phyloP scores from a whole-genome alignment of 2,329 filamentous ascomycete genomes.

The Talaromyces sp. region DNA sequence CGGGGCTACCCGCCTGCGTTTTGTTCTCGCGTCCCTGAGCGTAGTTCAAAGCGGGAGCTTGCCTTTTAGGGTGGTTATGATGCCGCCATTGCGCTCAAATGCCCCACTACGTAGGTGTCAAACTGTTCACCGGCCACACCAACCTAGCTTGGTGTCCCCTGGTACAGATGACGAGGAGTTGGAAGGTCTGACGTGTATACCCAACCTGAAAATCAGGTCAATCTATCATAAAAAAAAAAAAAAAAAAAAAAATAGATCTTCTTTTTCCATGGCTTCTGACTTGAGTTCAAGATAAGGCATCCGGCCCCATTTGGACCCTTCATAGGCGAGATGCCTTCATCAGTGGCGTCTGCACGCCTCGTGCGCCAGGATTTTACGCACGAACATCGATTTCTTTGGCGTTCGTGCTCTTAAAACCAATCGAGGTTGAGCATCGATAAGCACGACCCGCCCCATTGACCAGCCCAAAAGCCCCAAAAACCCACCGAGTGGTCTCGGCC shows the following conservation, averaged over 20 bases:
- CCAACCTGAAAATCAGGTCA: background rate
- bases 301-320: constrained; percentile 1
- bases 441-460: background rate
- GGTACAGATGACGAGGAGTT: constrained; percentile 1
- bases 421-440: background rate
- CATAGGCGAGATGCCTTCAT: background rate
- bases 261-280: too few relatives aligned
- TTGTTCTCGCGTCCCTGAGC: background rate
- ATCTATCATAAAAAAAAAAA: too few relatives aligned
- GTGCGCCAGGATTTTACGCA: background rate
- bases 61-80: background rate
- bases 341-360: background rate
- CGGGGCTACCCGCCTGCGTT: too few relatives aligned
- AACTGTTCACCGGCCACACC: constrained; percentile 19
- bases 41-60: constrained; percentile 12
- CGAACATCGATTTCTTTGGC: too few relatives aligned
- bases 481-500: constrained; percentile 13
- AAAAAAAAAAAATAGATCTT: too few relatives aligned
- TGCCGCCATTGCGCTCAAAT: constrained; percentile 10
- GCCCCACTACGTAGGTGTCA: constrained; percentile 16
- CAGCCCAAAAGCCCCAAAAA: background rate
- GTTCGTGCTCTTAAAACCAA: background rate
- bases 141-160: background rate
- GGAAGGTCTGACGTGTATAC: background rate
- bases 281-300: background rate